Percentiles rank a stretch among this genome's conserved stretches.
phyloP scores from a whole-genome alignment of 257 asterid species.

The Gentiana straminea region DNA sequence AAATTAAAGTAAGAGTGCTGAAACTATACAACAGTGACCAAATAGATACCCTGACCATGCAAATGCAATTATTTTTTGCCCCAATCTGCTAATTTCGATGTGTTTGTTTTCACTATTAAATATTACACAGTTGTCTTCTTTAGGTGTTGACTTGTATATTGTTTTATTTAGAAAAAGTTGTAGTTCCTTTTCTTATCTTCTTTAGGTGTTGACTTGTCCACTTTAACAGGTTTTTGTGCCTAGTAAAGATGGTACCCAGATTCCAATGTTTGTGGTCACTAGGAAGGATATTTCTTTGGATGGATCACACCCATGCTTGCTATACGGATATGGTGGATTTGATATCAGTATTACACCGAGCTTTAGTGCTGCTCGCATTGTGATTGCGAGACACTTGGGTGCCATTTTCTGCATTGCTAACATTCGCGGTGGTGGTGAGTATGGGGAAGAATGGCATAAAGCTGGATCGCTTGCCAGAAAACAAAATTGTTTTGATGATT shows the following conservation, averaged over 20 bases:
- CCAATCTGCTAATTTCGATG: too few relatives aligned
- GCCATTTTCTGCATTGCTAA: constrained; percentile 68
- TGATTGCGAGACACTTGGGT: constrained; percentile 60
- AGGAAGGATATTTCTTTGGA: constrained; percentile 62
- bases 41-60: too few relatives aligned
- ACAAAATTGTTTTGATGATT: constrained; percentile 91
- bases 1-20: too few relatives aligned
- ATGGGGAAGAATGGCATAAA: constrained; percentile 98
- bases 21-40: too few relatives aligned
- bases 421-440: constrained; percentile 98
- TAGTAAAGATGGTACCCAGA: constrained; percentile 67
- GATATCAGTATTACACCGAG: constrained; percentile 62
- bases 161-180: too few relatives aligned
- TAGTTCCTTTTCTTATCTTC: too few relatives aligned
- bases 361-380: constrained; percentile 49
- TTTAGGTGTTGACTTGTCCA: too few relatives aligned
- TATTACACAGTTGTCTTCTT: too few relatives aligned
- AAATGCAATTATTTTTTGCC: too few relatives aligned
- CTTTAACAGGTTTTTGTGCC: constrained; percentile 59
- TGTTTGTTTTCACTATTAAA: too few relatives aligned
- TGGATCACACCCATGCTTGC: constrained; percentile 82
- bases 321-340: constrained; percentile 88
- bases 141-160: too few relatives aligned
- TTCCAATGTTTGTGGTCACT: constrained; percentile 78
- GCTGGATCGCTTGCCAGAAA: constrained; percentile 73